These are phyloP conservation scores for Diutina scorzettiae DNA, from an alignment of 1,139 yeast genomes.

Conservation along the genomic window DNA sequence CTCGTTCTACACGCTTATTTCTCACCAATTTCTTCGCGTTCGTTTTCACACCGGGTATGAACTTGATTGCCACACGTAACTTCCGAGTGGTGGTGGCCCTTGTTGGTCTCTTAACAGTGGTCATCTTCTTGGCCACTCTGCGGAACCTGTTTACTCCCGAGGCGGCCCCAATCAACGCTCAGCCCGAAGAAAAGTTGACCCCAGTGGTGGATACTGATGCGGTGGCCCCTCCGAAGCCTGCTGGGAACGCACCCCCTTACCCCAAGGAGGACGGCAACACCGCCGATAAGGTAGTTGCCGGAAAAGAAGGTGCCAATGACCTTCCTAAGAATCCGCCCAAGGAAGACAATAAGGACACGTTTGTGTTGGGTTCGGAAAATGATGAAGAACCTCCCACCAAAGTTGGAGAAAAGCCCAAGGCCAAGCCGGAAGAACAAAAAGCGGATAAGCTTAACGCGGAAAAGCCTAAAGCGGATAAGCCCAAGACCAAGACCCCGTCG, in stretches of 20 bases:
- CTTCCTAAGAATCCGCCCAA: neutral
- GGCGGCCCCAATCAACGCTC: constrained; percentile 11
- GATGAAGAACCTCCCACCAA: neutral
- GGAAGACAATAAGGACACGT: neutral
- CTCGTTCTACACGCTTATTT: neutral
- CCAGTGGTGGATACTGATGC: constrained; percentile 6
- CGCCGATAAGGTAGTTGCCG: constrained; percentile 6
- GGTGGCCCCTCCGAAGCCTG: constrained; percentile 15
- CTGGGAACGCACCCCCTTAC: constrained; percentile 6
- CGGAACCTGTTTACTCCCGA: constrained; percentile 18
- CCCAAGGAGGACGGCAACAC: constrained; percentile 3
- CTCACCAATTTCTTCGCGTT: neutral
- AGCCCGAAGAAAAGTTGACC: constrained; percentile 14
- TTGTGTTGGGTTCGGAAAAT: neutral
- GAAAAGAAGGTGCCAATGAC: neutral
- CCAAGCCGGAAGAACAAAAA: neutral
- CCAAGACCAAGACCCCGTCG: constrained; percentile 13
- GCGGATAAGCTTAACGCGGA: neutral
- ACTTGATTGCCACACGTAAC: constrained; percentile 26
- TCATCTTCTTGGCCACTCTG: constrained; percentile 26
- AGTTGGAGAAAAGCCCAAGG: neutral
- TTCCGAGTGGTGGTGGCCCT: constrained; percentile 25
- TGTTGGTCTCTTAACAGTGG: constrained; percentile 22
- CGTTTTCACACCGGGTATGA: neutral
- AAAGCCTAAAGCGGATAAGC: neutral